Evolutionary conservation across 1,139 yeast genomes (phyloP).

Genomic region (Saccharomyces uvarum): DNA sequence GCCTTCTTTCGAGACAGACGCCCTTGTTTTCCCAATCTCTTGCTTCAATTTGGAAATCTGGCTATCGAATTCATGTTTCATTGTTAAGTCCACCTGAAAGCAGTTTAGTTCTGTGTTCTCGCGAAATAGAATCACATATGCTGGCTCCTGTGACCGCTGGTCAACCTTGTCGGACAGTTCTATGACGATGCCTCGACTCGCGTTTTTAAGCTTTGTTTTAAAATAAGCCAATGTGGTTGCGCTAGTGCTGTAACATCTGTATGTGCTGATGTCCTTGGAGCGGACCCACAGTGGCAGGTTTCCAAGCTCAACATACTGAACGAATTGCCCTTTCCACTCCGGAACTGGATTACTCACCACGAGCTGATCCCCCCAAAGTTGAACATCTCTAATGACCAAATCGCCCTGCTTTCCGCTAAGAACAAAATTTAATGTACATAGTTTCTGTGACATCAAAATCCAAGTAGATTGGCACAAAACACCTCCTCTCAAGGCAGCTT

Average conservation of each 20-base stretch:
- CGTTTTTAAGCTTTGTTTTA: constrained; percentile 20
- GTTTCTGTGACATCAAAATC: constrained; percentile 8
- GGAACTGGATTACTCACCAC: constrained; percentile 1
- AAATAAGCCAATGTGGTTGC: constrained; percentile 24
- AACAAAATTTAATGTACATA: constrained; percentile 14
- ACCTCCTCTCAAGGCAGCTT: not conserved
- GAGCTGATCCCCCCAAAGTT: constrained; percentile 18
- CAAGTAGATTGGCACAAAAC: not conserved
- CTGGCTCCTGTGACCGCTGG: not conserved
- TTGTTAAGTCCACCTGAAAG: not conserved
- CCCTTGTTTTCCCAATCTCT: not conserved
- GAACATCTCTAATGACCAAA: constrained; percentile 23
- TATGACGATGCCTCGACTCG: constrained; percentile 23
- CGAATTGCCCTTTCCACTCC: constrained; percentile 13
- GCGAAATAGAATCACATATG: not conserved
- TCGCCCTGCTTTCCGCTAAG: constrained; percentile 19
- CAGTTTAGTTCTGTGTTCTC: not conserved
- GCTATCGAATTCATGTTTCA: constrained; percentile 5
- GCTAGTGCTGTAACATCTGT: constrained; percentile 21
- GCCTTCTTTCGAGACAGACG: constrained; percentile 3
- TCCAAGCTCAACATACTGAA: constrained; percentile 21
- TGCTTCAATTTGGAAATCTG: not conserved
- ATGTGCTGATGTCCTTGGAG: not conserved
- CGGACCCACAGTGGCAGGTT: constrained; percentile 29
- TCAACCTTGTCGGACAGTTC: constrained; percentile 5